Percentiles rank a stretch among this genome's conserved stretches.
phyloP scores from a whole-genome alignment of 805 yeast species.

The Metschnikowia matae region DNA sequence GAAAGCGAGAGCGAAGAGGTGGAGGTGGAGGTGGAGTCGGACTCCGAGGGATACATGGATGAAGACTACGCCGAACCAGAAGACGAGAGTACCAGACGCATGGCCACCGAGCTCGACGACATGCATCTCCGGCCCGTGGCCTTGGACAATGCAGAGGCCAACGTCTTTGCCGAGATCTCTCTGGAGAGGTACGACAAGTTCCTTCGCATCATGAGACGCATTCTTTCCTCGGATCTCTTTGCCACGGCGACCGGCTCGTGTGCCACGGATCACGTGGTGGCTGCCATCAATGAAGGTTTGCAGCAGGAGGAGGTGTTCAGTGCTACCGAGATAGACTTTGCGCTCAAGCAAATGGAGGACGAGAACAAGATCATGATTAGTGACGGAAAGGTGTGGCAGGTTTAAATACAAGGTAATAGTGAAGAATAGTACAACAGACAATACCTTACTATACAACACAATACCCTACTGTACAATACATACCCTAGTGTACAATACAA shows the following conservation, averaged over 20 bases:
- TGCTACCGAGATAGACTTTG: conserved; percentile 28
- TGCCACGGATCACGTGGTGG: conserved; percentile 28
- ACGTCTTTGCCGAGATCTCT: conserved; percentile 24
- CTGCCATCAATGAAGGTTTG: conserved; percentile 31
- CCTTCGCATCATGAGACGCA: conserved; percentile 27
- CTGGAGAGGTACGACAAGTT: conserved; percentile 30
- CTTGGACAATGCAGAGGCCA: conserved; percentile 23
- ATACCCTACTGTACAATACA: no score
- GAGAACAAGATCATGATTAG: conserved; percentile 36
- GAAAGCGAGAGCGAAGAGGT: conserved; percentile 33
- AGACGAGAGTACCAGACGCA: background rate
- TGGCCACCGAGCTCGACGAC: conserved; percentile 21
- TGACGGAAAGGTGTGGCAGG: conserved; percentile 39
- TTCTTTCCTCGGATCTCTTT: conserved; percentile 31
- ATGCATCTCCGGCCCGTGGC: conserved; percentile 29
- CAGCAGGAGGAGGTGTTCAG: conserved; percentile 39
- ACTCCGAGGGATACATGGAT: conserved; percentile 15
- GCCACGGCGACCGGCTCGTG: conserved; percentile 31
- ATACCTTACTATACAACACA: no score
- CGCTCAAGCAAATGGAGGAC: conserved; percentile 29
- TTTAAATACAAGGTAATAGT: conserved; percentile 15
- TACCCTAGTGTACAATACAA: no score
- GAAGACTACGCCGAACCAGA: conserved; percentile 3
- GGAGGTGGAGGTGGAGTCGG: conserved; percentile 14
- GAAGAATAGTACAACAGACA: background rate